A percentile compares a stretch with the other conserved stretches of the same genome.
Conservation (phyloP, 257 asterid genomes). For the Solanum pimpinellifolium region DNA sequence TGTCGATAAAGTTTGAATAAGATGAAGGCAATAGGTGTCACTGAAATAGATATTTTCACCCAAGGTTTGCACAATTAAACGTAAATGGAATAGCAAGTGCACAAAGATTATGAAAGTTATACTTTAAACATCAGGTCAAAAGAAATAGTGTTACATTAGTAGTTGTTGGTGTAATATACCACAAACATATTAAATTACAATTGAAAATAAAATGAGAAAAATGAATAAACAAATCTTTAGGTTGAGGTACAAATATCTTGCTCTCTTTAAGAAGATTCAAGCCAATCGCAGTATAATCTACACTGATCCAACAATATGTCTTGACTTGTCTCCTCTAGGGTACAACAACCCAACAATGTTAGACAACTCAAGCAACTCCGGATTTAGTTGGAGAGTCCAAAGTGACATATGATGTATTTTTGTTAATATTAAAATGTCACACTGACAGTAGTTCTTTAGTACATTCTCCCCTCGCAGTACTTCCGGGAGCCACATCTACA, state of each 20-base stretch:
- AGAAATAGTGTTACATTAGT: not conserved
- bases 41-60: not conserved
- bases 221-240: not conserved
- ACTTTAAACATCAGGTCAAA: not conserved
- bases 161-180: too few relatives aligned
- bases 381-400: not conserved
- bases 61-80: not conserved
- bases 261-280: too few relatives aligned
- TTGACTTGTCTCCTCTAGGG: not conserved
- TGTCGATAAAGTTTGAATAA: too few relatives aligned
- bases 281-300: not conserved
- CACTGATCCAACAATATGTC: not conserved
- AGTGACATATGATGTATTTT: not conserved
- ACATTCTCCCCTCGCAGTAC: not conserved
- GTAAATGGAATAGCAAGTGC: not conserved
- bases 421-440: too few relatives aligned
- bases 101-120: not conserved
- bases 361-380: too few relatives aligned
- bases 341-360: not conserved
- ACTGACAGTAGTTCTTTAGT: not conserved
- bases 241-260: not conserved
- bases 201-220: not conserved
- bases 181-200: not conserved
- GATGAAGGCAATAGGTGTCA: too few relatives aligned
- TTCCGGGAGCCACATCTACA: slow-evolving; percentile 11